Evolutionary conservation across 139 green algal species (phyloP), one percentile per base, ranked within the genome.

Genomic region (Chlorella sp.): DNA sequence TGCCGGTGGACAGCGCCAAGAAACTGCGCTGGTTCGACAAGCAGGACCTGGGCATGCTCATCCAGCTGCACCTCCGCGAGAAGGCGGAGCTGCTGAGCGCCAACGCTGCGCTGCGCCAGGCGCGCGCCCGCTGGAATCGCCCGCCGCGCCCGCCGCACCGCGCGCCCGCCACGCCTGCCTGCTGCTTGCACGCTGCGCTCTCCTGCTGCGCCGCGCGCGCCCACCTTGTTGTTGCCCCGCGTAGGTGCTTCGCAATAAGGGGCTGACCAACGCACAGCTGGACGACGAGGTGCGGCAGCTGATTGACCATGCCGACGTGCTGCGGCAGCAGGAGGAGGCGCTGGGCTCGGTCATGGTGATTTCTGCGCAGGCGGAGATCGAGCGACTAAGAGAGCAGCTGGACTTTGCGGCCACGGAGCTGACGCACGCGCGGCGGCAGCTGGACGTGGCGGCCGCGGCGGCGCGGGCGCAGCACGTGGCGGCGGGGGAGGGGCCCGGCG

Each of bases 1-100:
- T 84, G 35, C 79, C 79, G 7, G 56, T 84, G 46, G 73, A 84
- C 17, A 84, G 79, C 45, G 79, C 79, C n/a, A 79, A 79, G 45
- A 73, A 80, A 35, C 59, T 84, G 42, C 71, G 79, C 29, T 84
- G 79, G 79, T 81, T 73, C 60, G 79, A 84, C 36, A 35, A 66
- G 53, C 51, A 81, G n/a, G 79, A 83, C 63, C 9, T 83, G 19
- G 66, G n/a, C 0, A 67, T 82, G 58, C 29, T 82, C 3, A 74
- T 82, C 25, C 67, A 81, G 64, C 51, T 84, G 27, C 79, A 84
- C 67, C 67, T 84, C n/a, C 66, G 64, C 17, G 79, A 84, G 43
- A 84, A 84, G 43, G 65, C 81, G 41, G 79, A 84, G 55, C 66
- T 84, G 51, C 72, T 77, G 48, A 45, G 76, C 42, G 79, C 79